Base-by-base conservation (phyloP, 2,329 filamentous ascomycete genomes). In the Fonsecaea monophora region DNA sequence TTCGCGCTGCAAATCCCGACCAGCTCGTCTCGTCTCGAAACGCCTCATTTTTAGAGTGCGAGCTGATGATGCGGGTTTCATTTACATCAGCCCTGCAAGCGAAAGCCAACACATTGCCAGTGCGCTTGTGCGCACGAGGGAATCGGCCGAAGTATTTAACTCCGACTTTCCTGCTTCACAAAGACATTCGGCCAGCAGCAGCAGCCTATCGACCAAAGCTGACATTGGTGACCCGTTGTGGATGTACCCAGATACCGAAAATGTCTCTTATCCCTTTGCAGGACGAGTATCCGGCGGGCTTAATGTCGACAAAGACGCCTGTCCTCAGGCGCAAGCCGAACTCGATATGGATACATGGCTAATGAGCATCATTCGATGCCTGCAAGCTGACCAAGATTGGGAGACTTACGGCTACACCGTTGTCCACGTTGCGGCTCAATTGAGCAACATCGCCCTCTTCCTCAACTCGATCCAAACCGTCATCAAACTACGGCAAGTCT, bases 361-460 rank as follows among this genome's bases (percentile, higher is more conserved):
- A n/a, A 90, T 94, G 69, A 84, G 88, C 10, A 83, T 96, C 42
- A 86, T 92, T 32, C 83, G 84, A n/a, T 81, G 95, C n/a, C 80
- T 96, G 53, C 87, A 90, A 70, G 85, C 88, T 63, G 90, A 90
- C 48, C 86, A 87, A 56, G 90, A 95, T 68, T 98, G 94, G 94
- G 93, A 98, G 76, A 83, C 96, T 1, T 97, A 96, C 82, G 94
- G 92, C 78, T 97, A 94, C 75, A 86, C 94, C 18, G 82, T 99
- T 35, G 91, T 92, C 5, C 92, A 97, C 77, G 82, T 97, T 9
- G 91, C 92, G 0, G 90, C 92, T 34, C 94, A 98, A 74, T 83
- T 99, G 25, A 91, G 90, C 77, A 99, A 99, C 73, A 92, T 95
- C 74, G 89, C 92, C 12, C 83, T 98, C 13, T 97, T 97, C 76